Percentiles rank a stretch among this genome's conserved stretches.
Conservation (phyloP, 257 asterid species). For the Perilla frutescens region DNA sequence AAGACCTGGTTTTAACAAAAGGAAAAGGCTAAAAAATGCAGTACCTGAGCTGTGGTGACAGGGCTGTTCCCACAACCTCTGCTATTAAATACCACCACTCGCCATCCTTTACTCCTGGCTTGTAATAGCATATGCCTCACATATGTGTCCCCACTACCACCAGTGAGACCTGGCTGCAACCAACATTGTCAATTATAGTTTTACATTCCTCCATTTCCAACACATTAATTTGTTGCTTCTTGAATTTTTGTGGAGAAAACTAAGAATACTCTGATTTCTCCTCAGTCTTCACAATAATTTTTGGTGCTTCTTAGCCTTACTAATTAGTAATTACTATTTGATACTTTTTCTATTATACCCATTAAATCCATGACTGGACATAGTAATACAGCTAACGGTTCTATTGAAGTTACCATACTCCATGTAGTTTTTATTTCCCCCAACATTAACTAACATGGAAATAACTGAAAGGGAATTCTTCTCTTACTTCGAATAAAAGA, state of each 20-base stretch:
- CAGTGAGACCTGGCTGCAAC: constrained; percentile 98
- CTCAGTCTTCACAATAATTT: background rate
- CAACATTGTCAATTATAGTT: constrained; percentile 25
- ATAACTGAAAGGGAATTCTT: background rate
- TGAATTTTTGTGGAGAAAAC: background rate
- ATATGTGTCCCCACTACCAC: constrained; percentile 84
- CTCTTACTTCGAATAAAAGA: background rate
- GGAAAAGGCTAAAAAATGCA: background rate
- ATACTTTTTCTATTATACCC: background rate
- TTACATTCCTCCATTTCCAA: constrained; percentile 2
- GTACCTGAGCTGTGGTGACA: constrained; percentile 92
- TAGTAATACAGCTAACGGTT: too few relatives aligned
- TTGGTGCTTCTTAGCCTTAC: background rate
- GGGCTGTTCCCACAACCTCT: constrained; percentile 95
- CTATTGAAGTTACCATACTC: background rate
- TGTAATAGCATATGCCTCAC: constrained; percentile 89
- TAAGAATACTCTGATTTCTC: background rate
- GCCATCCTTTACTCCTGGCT: constrained; percentile 87
- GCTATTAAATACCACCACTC: constrained; percentile 88
- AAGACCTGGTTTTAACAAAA: constrained; percentile 11
- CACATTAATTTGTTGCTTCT: background rate
- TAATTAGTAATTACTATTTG: background rate
- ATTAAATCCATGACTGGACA: background rate
- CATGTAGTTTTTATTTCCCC: background rate
- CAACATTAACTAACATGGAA: constrained; percentile 11